Base-by-base conservation (phyloP, 2,329 filamentous ascomycete genomes). In the Polytolypa hystricis region DNA sequence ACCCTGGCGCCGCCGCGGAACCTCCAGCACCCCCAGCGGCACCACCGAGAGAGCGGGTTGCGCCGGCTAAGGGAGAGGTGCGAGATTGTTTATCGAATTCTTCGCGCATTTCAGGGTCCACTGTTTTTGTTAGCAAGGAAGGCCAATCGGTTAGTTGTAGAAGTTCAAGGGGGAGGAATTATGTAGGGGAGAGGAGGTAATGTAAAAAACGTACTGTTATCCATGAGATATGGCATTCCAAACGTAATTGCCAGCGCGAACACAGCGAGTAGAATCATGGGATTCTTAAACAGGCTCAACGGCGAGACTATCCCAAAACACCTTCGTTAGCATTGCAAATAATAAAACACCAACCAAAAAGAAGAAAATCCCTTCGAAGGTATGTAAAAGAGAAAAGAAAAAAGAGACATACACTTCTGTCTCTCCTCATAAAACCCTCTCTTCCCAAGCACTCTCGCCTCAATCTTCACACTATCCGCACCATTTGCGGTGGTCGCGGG, bases 101-200 rank as follows among this genome's bases (percentile, higher is more conserved):
- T 50, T 84, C 84, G 51, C 79, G 79, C 64, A 84, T 82, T 61
- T 98, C 91, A n/a, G 85, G 85, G 57, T 96, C 91, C 87, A 98
- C 87, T 95, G 52, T 30, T 18, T 9, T 40, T 48, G 33, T n/a
- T n/a, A n/a, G n/a, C n/a, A n/a, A n/a, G n/a, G n/a, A 25, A 52
- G 42, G 15, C 33, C 2, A 20, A 15, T 30, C 20, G 23, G 31
- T 26, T 11, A 38, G 17, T 16, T 17, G 26, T 15, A 20, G 11
- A 25, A n/a, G 35, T 47, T 37, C 52, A 42, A 45, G 41, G 34
- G 14, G 9, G 4, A 8, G 12, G 4, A 9, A n/a, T 12, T 29
- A n/a, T 10, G 29, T 19, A 28, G 30, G 20, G 32, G 15, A 16
- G 31, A 25, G 19, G 40, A 10, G 27, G 19, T 25, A 26, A 6